Percentiles rank a stretch among this genome's conserved stretches.
These are phyloP conservation scores for Carex myosuroides DNA, from an alignment of 176 grass and related monocot species.

Conservation along the genomic window DNA sequence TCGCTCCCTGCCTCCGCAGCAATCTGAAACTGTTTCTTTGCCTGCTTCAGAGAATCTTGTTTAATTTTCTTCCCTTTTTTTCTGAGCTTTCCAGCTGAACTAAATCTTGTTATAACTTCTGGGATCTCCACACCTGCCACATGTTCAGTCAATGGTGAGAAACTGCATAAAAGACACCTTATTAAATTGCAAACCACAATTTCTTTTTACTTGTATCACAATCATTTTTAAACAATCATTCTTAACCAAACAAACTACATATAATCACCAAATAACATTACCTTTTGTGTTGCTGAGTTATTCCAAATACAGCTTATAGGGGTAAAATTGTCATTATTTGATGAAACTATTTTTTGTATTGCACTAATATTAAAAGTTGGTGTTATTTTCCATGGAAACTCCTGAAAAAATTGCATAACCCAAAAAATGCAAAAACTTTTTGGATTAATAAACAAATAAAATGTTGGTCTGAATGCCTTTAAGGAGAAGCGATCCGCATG, in stretches of 20 bases:
- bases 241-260: neutral
- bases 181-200: neutral
- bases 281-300: neutral
- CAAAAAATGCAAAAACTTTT: neutral
- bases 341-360: neutral
- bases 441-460: slow-evolving; percentile 5
- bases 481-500: slow-evolving; percentile 85
- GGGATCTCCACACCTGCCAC: slow-evolving; percentile 66
- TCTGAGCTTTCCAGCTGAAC: slow-evolving; percentile 42
- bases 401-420: neutral
- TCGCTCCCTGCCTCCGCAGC: slow-evolving; percentile 67
- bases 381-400: neutral
- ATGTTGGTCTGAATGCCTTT: slow-evolving; percentile 47
- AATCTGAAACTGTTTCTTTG: slow-evolving; percentile 70
- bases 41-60: slow-evolving; percentile 51
- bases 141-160: neutral
- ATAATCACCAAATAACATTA: neutral
- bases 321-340: neutral
- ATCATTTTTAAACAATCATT: neutral
- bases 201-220: neutral
- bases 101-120: slow-evolving; percentile 77
- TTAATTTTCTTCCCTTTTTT: slow-evolving; percentile 28
- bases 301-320: neutral
- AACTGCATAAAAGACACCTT: neutral
- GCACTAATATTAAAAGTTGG: neutral